phyloP scores from a whole-genome alignment of 768 basidiomycete genomes.

The Naganishia antarctica region DNA sequence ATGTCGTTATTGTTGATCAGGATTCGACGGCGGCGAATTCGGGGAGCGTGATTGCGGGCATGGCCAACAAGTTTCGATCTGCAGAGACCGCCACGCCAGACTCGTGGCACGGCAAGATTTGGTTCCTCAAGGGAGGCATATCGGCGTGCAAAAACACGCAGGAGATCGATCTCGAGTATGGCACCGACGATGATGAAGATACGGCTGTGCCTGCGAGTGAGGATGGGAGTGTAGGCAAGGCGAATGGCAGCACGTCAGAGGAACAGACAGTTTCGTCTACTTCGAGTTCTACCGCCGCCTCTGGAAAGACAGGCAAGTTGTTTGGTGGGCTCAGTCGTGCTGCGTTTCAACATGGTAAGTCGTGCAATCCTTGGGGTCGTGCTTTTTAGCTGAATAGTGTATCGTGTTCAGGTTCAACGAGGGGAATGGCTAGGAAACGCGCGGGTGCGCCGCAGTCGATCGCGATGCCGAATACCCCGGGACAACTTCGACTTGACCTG shows the following conservation, averaged over 20 bases:
- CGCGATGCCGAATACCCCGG: neutral
- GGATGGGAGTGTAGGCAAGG: neutral
- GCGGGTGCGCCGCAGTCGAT: constrained; percentile 2
- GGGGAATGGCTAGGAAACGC: neutral
- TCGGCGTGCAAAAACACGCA: constrained; percentile 55
- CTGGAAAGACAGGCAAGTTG: constrained; percentile 14
- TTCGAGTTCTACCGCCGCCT: neutral
- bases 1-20: constrained; percentile 79
- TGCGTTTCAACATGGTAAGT: constrained; percentile 50
- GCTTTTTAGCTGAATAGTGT: neutral
- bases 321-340: constrained; percentile 43
- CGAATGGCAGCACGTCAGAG: constrained; percentile 29
- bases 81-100: constrained; percentile 21
- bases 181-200: constrained; percentile 49
- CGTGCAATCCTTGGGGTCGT: neutral
- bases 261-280: constrained; percentile 12
- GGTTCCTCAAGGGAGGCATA: constrained; percentile 72
- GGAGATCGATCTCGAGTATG: constrained; percentile 47
- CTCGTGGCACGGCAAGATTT: constrained; percentile 59
- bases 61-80: constrained; percentile 50
- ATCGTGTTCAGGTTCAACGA: constrained; percentile 34
- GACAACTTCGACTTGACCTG: constrained; percentile 4
- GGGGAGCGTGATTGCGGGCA: constrained; percentile 49
- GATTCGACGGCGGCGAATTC: constrained; percentile 63
- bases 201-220: neutral